Percentiles rank a stretch among this genome's conserved stretches.
Conservation (phyloP, 805 yeast species). For the Teunomyces stri region DNA sequence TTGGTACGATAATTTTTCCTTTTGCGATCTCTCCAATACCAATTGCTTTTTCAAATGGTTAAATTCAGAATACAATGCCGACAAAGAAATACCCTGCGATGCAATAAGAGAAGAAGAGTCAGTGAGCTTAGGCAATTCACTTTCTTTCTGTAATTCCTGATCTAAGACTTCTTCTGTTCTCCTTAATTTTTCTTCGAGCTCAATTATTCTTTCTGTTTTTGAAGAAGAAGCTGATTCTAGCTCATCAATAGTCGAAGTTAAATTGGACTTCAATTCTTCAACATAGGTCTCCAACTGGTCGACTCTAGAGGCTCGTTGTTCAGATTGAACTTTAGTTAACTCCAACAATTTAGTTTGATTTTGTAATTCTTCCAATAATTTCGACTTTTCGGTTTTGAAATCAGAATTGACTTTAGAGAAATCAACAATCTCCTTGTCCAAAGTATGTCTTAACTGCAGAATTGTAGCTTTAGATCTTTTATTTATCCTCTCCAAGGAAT, state of each 20-base stretch:
- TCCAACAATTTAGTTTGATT: conserved; percentile 61
- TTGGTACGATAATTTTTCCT: conserved; percentile 66
- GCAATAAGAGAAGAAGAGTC: conserved; percentile 57
- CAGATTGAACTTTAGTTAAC: conserved; percentile 51
- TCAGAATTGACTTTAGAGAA: conserved; percentile 21
- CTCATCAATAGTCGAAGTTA: conserved; percentile 33
- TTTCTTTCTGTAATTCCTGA: conserved; percentile 36
- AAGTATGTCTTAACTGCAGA: conserved; percentile 45
- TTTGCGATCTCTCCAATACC: conserved; percentile 66
- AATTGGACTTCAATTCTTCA: conserved; percentile 38
- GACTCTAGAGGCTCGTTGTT: conserved; percentile 52
- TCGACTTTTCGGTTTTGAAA: conserved; percentile 47
- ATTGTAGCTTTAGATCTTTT: conserved; percentile 40
- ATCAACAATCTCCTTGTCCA: conserved; percentile 23
- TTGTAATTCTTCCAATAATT: conserved; percentile 33
- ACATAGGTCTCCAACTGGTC: conserved; percentile 49
- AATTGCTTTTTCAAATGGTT: conserved; percentile 63
- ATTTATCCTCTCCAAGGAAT: conserved; percentile 33
- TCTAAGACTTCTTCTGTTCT: conserved; percentile 43
- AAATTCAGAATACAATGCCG: conserved; percentile 64
- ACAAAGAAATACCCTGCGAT: conserved; percentile 54
- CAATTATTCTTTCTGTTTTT: conserved; percentile 37
- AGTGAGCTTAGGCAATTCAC: conserved; percentile 44
- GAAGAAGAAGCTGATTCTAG: conserved; percentile 33
- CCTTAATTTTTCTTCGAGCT: conserved; percentile 34